Evolutionary conservation across 2,329 filamentous ascomycete species (phyloP), one percentile per base, ranked within the genome.

Genomic region (Fusarium chuoi): DNA sequence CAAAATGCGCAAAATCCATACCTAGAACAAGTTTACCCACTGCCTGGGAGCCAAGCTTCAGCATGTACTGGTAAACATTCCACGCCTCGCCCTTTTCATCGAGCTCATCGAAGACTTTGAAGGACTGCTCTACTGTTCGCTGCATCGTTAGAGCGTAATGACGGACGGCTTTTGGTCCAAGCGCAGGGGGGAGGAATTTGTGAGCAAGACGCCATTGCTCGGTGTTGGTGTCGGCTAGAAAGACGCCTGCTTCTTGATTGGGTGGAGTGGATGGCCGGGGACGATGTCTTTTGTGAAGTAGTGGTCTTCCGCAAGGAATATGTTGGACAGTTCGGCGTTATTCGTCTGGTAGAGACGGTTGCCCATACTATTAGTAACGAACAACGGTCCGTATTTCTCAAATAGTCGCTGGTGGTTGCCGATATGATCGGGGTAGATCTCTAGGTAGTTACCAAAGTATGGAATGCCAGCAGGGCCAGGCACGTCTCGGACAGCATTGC

Each of bases 71-170:
- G 65, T 87, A 87, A 2, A 86, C 85, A 62, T 87, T 87, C 80
- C 81, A 87, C 3, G 85, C 82, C 65, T 86, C 83, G 3, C 80
- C 84, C 4, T 82, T 78, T 26, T 84, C 78, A 63, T 89, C 88
- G 0, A 91, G 81, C 62, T 84, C 82, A 68, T 87, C 86, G n/a
- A 87, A 87, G 6, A 87, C 84, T 14, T 80, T 82, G 73, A 86
- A 90, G 0, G 87, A 79, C 12, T 85, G 81, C 67, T 89, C 85
- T 5, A 89, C 83, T 0, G 86, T 86, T 48, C 83, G 77, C 65
- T 90, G 88, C 88, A 92, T 91, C 0, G 84, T 85, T 0, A 89
- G 88, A 0, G 88, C 85, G 63, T 91, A 91, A 73, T 91, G 89
- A 0, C 87, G 83, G 3, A 91, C 88, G 0, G 89, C 89, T 72